These are phyloP conservation scores for Anastatica hierochuntica DNA, from an alignment of 345 rosid genomes.

Conservation along the genomic window DNA sequence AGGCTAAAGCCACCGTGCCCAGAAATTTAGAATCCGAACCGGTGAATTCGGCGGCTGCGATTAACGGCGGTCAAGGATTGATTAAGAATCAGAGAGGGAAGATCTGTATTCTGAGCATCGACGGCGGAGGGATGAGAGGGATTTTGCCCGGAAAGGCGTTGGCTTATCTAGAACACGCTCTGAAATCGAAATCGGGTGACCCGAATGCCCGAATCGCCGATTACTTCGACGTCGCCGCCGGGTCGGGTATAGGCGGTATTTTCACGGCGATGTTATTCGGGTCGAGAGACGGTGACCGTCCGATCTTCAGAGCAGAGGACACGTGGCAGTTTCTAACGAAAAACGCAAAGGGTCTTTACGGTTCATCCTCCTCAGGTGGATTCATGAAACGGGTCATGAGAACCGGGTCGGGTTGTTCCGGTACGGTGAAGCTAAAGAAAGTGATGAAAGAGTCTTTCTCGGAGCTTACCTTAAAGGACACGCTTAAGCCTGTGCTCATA, in stretches of 20 bases:
- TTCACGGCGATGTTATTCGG: constrained; percentile 89
- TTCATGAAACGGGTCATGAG: constrained; percentile 37
- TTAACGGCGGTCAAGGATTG: constrained; percentile 14
- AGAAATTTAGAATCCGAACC: constrained; percentile 26
- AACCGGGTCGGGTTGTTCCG: constrained; percentile 33
- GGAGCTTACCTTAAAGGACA: constrained; percentile 70
- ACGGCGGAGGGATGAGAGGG: constrained; percentile 94
- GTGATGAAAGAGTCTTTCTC: constrained; percentile 57
- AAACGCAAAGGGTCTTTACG: constrained; percentile 52
- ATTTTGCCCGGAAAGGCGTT: constrained; percentile 81
- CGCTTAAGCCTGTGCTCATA: constrained; percentile 45
- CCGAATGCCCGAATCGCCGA: constrained; percentile 88
- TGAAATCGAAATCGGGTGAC: constrained; percentile 69
- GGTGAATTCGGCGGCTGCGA: constrained; percentile 1
- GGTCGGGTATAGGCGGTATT: constrained; percentile 84
- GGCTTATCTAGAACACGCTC: constrained; percentile 70
- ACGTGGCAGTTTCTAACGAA: constrained; percentile 84
- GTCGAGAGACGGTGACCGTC: constrained; percentile 57
- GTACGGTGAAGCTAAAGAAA: constrained; percentile 47
- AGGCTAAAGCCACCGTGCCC: constrained; percentile 34
- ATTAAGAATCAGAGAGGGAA: constrained; percentile 91
- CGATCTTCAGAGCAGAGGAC: constrained; percentile 72
- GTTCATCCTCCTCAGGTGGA: constrained; percentile 8
- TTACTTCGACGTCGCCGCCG: constrained; percentile 88
- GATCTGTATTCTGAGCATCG: constrained; percentile 75